phyloP scores from a whole-genome alignment of 1,284 basidiomycete species.

The Austroboletus olivaceoglutinosus region DNA sequence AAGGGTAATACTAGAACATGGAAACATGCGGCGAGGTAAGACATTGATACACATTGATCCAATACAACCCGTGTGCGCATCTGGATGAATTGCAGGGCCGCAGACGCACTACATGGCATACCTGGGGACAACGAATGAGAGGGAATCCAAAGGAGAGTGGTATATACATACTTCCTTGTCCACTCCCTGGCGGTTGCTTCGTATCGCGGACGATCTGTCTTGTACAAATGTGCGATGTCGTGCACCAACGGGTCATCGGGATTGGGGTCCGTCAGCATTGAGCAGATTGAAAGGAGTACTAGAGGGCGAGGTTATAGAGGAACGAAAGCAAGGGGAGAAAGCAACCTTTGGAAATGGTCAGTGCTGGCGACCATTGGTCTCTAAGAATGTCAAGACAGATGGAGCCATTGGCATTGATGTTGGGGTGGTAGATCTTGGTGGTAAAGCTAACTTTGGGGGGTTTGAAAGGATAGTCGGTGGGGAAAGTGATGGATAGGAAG shows the following conservation, averaged over 20 bases:
- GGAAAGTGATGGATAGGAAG: conserved; percentile 93
- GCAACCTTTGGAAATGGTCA: conserved; percentile 97
- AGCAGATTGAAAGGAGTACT: conserved; percentile 94
- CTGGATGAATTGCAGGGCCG: conserved; percentile 18
- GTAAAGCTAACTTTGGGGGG: conserved; percentile 99
- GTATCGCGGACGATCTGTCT: conserved; percentile 91
- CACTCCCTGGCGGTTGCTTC: conserved; percentile 95
- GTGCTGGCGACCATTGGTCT: conserved; percentile 97
- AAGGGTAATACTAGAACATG: conserved; percentile 34
- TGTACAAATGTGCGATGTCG: conserved; percentile 87
- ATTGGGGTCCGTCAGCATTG: conserved; percentile 96
- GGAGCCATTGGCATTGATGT: conserved; percentile 97
- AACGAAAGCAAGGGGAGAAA: not conserved
- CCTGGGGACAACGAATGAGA: conserved; percentile 35
- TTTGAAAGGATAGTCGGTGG: conserved; percentile 97
- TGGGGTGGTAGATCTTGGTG: conserved; percentile 96
- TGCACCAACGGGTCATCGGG: conserved; percentile 87
- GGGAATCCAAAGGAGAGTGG: not conserved
- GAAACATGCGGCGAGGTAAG: conserved; percentile 31
- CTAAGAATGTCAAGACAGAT: conserved; percentile 98
- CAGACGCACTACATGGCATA: conserved; percentile 55
- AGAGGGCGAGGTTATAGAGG: not conserved
- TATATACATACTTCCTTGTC: conserved; percentile 85
- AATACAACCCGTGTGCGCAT: conserved; percentile 30
- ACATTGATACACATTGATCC: conserved; percentile 35